Base-by-base conservation (phyloP, 2,329 filamentous ascomycete genomes). In the Phaeoacremonium minimum region DNA sequence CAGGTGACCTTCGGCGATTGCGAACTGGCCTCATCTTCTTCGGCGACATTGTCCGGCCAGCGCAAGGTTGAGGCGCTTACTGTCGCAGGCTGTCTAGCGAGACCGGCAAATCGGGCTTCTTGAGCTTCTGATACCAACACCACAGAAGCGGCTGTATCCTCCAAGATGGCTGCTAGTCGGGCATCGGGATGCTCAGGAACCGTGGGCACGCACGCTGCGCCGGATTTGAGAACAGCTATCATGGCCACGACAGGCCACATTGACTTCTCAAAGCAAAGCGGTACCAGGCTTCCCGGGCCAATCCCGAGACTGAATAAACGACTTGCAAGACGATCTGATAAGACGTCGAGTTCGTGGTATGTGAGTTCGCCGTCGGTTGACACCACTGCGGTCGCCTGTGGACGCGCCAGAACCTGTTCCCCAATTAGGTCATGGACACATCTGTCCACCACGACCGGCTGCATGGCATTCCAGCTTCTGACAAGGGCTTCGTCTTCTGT, bases 221-320 rank as follows among this genome's bases (percentile, higher is more conserved):
- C 54, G 4, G 50, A 43, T 38, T 54, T 50, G 15, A 52, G 44
- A 17, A 50, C 43, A 12, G 41, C 50, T 9, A 55, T 14, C 20
- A 49, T 40, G 6, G 42, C 41, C 0, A 52, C 37, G 2, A 46
- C 33, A 13, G 43, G 42, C 42, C 37, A 45, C 15, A 26, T 19
- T 7, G 48, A 51, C 41, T 53, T 55, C 20, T 47, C 42, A 18
- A 53, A 46, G 15, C 35, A 42, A 3, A 52, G 37, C 2, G 49
- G 49, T 12, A 47, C 35, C 15, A 47, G 36, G 9, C 17, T 35
- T 16, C 44, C 48, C 12, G 38, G 40, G 4, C 42, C 42, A 18
- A 51, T 36, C 20, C 41, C 42, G 3, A 46, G 30, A 11, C 14
- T 28, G 3, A 9, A n/a, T 1, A 51, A 35, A 18, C 45, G 41